Percentiles rank a stretch among this genome's conserved stretches.
Evolutionary conservation across 768 basidiomycete species (phyloP).

Genomic region (Rhodosporidiobolus odoratus): DNA sequence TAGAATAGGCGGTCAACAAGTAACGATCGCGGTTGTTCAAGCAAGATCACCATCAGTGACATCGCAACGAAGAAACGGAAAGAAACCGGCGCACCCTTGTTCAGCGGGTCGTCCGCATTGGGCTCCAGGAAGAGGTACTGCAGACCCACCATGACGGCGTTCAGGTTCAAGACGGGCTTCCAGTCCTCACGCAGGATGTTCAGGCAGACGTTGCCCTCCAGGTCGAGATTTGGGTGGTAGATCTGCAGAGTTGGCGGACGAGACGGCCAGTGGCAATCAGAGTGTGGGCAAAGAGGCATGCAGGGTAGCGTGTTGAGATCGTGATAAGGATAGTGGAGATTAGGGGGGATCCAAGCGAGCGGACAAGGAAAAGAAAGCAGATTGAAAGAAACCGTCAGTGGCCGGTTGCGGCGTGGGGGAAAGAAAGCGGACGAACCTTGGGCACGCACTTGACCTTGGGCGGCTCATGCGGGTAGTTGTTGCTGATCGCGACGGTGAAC

Average conservation of each 20-base stretch:
- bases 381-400: neutral
- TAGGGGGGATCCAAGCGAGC: neutral
- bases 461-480: conserved; percentile 97
- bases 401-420: neutral
- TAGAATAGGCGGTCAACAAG: too few relatives aligned
- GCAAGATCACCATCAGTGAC: too few relatives aligned
- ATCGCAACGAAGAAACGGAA: neutral
- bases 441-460: conserved; percentile 98
- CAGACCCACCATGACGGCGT: conserved; percentile 95
- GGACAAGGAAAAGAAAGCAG: neutral
- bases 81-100: conserved; percentile 70
- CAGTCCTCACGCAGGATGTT: conserved; percentile 99
- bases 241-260: conserved; percentile 63
- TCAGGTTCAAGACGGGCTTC: conserved; percentile 97
- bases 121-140: conserved; percentile 99
- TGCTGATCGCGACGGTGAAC: conserved; percentile 94
- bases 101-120: conserved; percentile 95
- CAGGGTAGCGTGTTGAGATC: neutral
- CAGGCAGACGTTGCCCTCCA: conserved; percentile 95
- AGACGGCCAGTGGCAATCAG: neutral
- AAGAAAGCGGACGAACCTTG: conserved; percentile 57
- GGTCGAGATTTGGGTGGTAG: conserved; percentile 97
- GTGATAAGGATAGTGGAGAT: neutral
- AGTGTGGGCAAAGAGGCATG: neutral
- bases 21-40: too few relatives aligned